Conservation (phyloP, 2,329 filamentous ascomycete species). For the Emericellopsis cladophorae region DNA sequence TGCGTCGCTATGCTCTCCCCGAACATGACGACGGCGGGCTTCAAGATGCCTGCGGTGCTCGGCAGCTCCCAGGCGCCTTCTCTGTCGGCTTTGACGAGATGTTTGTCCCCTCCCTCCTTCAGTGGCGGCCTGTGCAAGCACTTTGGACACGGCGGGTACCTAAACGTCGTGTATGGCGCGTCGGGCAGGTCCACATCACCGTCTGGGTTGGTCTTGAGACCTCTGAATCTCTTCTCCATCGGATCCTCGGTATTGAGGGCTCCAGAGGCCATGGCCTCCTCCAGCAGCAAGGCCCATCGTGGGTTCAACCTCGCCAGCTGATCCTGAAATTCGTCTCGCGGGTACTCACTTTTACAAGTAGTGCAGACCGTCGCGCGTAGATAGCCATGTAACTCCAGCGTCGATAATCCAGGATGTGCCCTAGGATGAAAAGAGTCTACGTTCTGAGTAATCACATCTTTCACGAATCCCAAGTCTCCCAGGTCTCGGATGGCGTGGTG, state of each 20-base stretch:
- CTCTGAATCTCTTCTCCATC: constrained; percentile 50
- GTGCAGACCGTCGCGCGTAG: constrained; percentile 71
- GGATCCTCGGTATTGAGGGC: constrained; percentile 70
- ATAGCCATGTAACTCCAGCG: constrained; percentile 85
- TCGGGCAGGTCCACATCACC: constrained; percentile 85
- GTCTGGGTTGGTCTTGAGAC: constrained; percentile 80
- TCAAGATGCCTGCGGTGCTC: constrained; percentile 67
- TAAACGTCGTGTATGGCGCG: constrained; percentile 78
- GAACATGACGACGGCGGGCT: constrained; percentile 93
- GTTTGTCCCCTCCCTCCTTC: constrained; percentile 38
- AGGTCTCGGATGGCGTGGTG: constrained; percentile 69
- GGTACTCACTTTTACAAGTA: constrained; percentile 60
- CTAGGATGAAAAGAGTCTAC: constrained; percentile 85
- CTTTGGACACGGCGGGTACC: constrained; percentile 78
- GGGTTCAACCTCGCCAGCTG: constrained; percentile 73
- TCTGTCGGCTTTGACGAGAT: constrained; percentile 54
- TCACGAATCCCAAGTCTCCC: constrained; percentile 58
- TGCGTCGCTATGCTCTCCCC: constrained; percentile 66
- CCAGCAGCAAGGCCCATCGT: constrained; percentile 67
- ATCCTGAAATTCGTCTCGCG: constrained; percentile 62
- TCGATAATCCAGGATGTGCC: constrained; percentile 63
- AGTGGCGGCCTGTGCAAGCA: constrained; percentile 56
- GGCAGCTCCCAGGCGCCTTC: constrained; percentile 66
- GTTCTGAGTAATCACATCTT: constrained; percentile 82
- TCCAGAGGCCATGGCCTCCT: constrained; percentile 57